Evolutionary conservation across 208 protist genomes (phyloP).

Genomic region (Leishmania aethiopica): DNA sequence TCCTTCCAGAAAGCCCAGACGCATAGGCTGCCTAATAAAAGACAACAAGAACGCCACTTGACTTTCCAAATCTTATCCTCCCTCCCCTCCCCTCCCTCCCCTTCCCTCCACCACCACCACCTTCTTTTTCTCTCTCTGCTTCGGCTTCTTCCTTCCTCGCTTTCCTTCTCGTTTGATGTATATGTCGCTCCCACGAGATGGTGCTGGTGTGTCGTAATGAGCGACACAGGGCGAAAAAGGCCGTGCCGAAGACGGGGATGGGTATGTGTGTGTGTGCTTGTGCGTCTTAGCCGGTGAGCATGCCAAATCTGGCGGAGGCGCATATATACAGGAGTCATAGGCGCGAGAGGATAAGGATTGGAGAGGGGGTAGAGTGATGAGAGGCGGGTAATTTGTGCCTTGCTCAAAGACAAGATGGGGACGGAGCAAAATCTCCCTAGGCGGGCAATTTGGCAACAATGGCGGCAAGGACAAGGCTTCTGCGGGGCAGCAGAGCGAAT

Average conservation of each 20-base stretch:
- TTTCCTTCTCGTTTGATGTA: no score
- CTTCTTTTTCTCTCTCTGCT: background rate
- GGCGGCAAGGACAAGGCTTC: background rate
- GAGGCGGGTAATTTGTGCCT: background rate
- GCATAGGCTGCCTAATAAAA: background rate
- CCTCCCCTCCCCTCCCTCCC: background rate
- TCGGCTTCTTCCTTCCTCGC: no score
- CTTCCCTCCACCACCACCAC: background rate
- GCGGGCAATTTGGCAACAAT: background rate
- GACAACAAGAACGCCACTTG: background rate
- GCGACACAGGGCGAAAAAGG: background rate
- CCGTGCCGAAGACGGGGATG: background rate
- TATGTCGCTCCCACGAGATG: background rate
- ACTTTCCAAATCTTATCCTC: background rate
- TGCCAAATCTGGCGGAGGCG: no score
- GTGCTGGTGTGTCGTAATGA: background rate
- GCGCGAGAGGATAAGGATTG: background rate
- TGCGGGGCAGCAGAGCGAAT: background rate
- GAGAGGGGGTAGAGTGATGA: background rate
- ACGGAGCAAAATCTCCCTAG: background rate
- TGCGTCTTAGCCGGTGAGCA: background rate
- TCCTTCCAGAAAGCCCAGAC: no score
- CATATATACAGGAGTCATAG: background rate
- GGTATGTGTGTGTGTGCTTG: background rate
- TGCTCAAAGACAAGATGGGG: background rate